phyloP scores from a whole-genome alignment of 345 rosid species.

The Gossypium rotundifolium region DNA sequence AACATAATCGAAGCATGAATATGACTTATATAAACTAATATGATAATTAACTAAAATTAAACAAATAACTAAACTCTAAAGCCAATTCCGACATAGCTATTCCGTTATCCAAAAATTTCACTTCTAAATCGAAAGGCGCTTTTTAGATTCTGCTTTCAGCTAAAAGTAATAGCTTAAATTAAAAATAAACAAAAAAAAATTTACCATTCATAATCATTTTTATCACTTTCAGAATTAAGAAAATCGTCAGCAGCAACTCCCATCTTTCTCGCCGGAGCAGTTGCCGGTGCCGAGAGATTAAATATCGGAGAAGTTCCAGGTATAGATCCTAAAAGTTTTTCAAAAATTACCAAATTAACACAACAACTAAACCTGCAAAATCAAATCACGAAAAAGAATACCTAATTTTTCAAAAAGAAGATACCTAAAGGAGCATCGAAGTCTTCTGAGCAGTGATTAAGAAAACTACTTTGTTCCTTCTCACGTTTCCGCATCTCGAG shows the following conservation, averaged over 20 bases:
- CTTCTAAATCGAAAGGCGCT: not conserved
- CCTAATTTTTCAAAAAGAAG: not conserved
- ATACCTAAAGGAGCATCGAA: constrained; percentile 72
- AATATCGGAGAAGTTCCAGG: constrained; percentile 81
- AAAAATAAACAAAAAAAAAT: not conserved
- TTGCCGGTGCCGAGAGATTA: constrained; percentile 51
- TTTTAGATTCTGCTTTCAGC: not conserved
- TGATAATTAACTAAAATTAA: not conserved
- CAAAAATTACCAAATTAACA: constrained; percentile 10
- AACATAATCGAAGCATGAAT: not conserved
- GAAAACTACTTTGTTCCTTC: constrained; percentile 60
- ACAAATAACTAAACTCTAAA: not conserved
- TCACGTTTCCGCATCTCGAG: constrained; percentile 90
- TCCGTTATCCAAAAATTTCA: not conserved
- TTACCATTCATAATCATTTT: constrained; percentile 97
- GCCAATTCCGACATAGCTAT: not conserved
- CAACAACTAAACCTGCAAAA: not conserved
- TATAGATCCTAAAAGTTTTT: constrained; percentile 51
- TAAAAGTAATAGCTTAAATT: not conserved
- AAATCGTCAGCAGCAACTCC: constrained; percentile 86
- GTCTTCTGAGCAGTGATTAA: constrained; percentile 52
- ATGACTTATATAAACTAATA: not conserved
- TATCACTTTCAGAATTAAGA: constrained; percentile 84
- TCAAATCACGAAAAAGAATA: not conserved
- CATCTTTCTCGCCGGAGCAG: constrained; percentile 40